A percentile compares a stretch with the other conserved stretches of the same genome.
These are phyloP conservation scores for Crithidia sp. DNA, from an alignment of 208 protist species.

Conservation along the genomic window DNA sequence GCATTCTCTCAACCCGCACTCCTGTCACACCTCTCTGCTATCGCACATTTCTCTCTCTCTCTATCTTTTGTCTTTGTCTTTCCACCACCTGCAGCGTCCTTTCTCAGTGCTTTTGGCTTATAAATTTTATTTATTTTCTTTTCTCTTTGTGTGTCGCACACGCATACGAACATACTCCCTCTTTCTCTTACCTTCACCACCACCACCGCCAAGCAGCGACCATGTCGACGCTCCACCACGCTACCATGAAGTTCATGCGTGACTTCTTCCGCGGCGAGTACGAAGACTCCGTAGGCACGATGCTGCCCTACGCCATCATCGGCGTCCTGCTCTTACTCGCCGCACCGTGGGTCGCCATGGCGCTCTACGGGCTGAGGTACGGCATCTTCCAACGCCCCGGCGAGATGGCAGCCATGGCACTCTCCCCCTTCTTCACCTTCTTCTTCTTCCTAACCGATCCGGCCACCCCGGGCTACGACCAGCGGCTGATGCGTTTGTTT, in stretches of 20 bases:
- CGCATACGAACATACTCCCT: not conserved
- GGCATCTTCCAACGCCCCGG: constrained; percentile 51
- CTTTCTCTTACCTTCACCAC: not conserved
- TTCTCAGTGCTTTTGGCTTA: not conserved
- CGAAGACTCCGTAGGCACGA: constrained; percentile 14
- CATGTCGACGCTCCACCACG: constrained; percentile 22
- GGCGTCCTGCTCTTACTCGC: constrained; percentile 32
- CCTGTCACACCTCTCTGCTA: too few relatives aligned
- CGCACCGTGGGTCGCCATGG: constrained; percentile 51
- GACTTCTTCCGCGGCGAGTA: constrained; percentile 27
- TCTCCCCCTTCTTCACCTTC: constrained; percentile 75
- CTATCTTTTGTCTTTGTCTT: not conserved
- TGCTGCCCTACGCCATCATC: constrained; percentile 25
- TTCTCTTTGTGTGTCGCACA: constrained; percentile 15
- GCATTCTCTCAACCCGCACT: too few relatives aligned
- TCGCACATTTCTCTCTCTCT: not conserved
- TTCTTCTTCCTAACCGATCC: constrained; percentile 69
- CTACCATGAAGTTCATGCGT: constrained; percentile 19
- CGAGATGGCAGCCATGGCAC: constrained; percentile 28
- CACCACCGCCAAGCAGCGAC: not conserved
- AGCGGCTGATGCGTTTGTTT: constrained; percentile 74
- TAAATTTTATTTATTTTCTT: not conserved
- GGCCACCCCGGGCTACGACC: constrained; percentile 72
- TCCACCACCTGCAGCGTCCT: too few relatives aligned
- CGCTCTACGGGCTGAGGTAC: constrained; percentile 51